Evolutionary conservation across 371 early-diverging fungal genomes (phyloP).

Genomic region (Syncephalastrum contaminatum): DNA sequence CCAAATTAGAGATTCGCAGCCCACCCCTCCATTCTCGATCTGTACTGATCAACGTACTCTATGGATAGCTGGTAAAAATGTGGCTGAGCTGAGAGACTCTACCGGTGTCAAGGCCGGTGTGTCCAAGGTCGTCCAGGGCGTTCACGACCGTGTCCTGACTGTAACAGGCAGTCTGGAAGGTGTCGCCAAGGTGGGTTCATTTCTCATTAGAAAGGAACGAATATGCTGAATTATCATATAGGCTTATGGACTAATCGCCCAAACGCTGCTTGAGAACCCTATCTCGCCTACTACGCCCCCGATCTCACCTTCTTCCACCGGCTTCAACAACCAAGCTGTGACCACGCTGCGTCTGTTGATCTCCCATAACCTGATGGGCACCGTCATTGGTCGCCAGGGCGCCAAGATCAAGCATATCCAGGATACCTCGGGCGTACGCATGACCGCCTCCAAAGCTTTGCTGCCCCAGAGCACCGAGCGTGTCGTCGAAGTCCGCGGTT

Average conservation of each 20-base stretch:
- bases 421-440: slow-evolving; percentile 77
- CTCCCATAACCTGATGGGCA: slow-evolving; percentile 85
- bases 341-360: slow-evolving; percentile 73
- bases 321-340: slow-evolving; percentile 7
- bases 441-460: slow-evolving; percentile 85
- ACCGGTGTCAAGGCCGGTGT: slow-evolving; percentile 87
- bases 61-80: slow-evolving; percentile 69
- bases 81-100: slow-evolving; percentile 78
- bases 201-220: not conserved
- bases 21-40: not conserved
- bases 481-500: slow-evolving; percentile 80
- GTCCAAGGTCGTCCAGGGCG: slow-evolving; percentile 83
- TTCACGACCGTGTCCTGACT: slow-evolving; percentile 85
- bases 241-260: slow-evolving; percentile 61
- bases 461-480: slow-evolving; percentile 87
- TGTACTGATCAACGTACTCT: not conserved
- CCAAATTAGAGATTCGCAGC: no score
- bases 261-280: slow-evolving; percentile 75
- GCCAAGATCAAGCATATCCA: slow-evolving; percentile 86
- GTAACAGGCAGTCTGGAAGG: slow-evolving; percentile 76
- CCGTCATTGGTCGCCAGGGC: slow-evolving; percentile 86
- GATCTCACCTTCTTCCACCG: slow-evolving; percentile 26
- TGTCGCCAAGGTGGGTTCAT: slow-evolving; percentile 62
- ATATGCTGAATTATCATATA: slow-evolving; percentile 1
- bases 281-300: slow-evolving; percentile 27